phyloP scores from a whole-genome alignment of 1,284 basidiomycete genomes.

The Megacollybia platyphylla region DNA sequence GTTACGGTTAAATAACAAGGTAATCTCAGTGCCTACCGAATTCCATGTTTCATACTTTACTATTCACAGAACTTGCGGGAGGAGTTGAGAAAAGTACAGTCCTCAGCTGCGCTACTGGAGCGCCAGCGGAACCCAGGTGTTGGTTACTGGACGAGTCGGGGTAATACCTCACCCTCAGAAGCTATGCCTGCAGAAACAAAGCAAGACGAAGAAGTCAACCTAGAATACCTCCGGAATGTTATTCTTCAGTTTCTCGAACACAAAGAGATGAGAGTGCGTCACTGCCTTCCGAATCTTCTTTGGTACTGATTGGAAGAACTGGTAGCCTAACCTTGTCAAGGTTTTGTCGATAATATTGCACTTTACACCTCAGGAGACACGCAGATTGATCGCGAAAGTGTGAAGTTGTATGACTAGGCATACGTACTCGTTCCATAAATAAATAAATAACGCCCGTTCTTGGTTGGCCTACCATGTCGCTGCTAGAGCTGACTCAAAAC shows the following conservation, averaged over 20 bases:
- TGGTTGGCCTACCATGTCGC: constrained; percentile 31
- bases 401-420: constrained; percentile 11
- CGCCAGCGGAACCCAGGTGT: constrained; percentile 85
- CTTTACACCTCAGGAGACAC: constrained; percentile 89
- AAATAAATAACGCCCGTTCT: neutral
- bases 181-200: constrained; percentile 28
- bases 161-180: constrained; percentile 25
- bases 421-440: neutral
- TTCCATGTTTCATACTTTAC: constrained; percentile 4
- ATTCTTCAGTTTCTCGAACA: constrained; percentile 88
- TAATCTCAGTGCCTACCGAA: constrained; percentile 12
- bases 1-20: constrained; percentile 65
- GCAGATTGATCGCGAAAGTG: constrained; percentile 71
- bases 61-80: constrained; percentile 65
- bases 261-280: constrained; percentile 58
- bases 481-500: constrained; percentile 55
- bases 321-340: constrained; percentile 75
- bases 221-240: constrained; percentile 93
- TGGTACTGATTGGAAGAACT: constrained; percentile 6
- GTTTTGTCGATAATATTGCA: constrained; percentile 85
- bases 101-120: constrained; percentile 80
- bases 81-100: constrained; percentile 87
- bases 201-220: constrained; percentile 82
- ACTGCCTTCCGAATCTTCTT: neutral
- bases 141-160: constrained; percentile 70